These are phyloP conservation scores for Diaporthe ampelina DNA, from an alignment of 2,329 filamentous ascomycete species.

Conservation along the genomic window DNA sequence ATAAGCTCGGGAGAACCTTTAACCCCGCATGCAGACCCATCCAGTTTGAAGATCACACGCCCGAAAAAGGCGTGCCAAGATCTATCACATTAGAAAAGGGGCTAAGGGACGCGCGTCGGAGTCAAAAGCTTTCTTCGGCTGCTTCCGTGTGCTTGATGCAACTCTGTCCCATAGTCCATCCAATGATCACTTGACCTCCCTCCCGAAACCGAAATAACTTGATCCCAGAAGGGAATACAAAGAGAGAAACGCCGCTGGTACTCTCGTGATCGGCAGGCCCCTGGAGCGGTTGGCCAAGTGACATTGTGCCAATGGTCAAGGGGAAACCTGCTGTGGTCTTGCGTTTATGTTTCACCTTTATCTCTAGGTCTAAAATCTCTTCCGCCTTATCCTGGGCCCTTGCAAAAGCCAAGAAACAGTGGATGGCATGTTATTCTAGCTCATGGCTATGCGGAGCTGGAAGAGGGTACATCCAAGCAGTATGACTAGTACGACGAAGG, in stretches of 20 bases:
- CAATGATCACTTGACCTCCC: background rate
- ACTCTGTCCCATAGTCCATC: background rate
- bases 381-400: background rate
- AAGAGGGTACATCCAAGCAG: background rate
- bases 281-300: background rate
- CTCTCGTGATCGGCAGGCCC: background rate
- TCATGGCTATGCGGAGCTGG: background rate
- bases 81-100: background rate
- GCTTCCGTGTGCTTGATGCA: background rate
- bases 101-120: background rate
- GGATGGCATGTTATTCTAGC: background rate
- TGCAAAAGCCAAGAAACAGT: background rate
- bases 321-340: background rate
- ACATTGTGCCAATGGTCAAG: background rate
- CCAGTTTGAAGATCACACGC: background rate
- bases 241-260: background rate
- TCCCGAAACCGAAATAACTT: background rate
- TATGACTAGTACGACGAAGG: background rate
- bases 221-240: background rate
- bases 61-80: background rate
- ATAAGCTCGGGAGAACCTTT: conserved; percentile 1
- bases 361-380: background rate
- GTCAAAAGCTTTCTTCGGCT: background rate
- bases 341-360: background rate
- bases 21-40: background rate